phyloP scores from a whole-genome alignment of 805 yeast species.

The Candida takata region DNA sequence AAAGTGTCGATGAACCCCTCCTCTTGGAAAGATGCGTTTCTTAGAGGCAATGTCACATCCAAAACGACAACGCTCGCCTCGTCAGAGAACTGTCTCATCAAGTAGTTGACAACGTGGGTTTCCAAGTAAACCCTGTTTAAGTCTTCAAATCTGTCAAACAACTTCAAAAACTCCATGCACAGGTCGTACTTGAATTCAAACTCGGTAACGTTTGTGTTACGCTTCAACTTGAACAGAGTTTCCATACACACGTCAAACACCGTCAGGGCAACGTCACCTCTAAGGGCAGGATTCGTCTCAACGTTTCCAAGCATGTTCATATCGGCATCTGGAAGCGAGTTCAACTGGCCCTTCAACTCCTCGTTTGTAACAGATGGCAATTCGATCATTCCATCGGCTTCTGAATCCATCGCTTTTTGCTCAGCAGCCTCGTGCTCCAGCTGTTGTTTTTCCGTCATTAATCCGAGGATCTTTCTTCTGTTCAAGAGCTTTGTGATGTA shows the following conservation, averaged over 20 bases:
- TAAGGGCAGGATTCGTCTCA: slow-evolving; percentile 74
- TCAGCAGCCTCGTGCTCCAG: slow-evolving; percentile 34
- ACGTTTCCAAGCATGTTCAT: slow-evolving; percentile 77
- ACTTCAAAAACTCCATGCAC: slow-evolving; percentile 38
- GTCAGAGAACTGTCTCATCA: slow-evolving; percentile 36
- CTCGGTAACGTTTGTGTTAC: slow-evolving; percentile 14
- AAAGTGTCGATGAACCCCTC: slow-evolving; percentile 49
- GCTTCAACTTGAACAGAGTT: slow-evolving; percentile 26
- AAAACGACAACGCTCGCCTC: slow-evolving; percentile 35
- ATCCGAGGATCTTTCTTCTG: slow-evolving; percentile 75
- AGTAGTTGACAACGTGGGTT: slow-evolving; percentile 52
- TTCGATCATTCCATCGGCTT: slow-evolving; percentile 31
- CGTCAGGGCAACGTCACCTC: slow-evolving; percentile 65
- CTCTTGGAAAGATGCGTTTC: slow-evolving; percentile 37
- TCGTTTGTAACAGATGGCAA: slow-evolving; percentile 45
- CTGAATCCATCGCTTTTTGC: slow-evolving; percentile 24
- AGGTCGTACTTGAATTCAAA: slow-evolving; percentile 32
- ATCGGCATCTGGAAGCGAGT: slow-evolving; percentile 79
- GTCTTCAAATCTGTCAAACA: slow-evolving; percentile 65
- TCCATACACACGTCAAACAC: slow-evolving; percentile 63
- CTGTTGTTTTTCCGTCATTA: slow-evolving; percentile 70
- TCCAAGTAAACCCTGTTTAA: slow-evolving; percentile 64
- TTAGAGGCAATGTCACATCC: slow-evolving; percentile 62
- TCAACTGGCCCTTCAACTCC: slow-evolving; percentile 53
- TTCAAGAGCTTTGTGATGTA: slow-evolving; percentile 79